Evolutionary conservation across 805 yeast genomes (phyloP), one percentile per base, ranked within the genome.

Genomic region (Candida hungchunana): DNA sequence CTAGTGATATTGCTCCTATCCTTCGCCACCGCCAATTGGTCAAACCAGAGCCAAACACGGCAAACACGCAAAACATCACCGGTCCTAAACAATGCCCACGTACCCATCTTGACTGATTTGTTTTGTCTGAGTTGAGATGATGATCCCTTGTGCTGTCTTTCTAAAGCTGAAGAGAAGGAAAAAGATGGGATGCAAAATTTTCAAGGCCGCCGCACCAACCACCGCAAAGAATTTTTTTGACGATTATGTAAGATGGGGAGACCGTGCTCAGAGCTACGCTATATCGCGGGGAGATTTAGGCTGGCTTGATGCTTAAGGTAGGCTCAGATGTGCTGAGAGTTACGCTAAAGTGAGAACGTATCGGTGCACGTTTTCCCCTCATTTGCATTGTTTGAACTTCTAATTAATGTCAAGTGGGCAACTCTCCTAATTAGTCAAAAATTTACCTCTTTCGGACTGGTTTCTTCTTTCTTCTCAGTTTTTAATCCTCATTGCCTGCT

Each of bases 31-130:
- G 12, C 24, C 9, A 21, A 21, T 21, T 21, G 24, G 12, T 9
- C 24, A 21, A 21, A 12, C 24, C 11, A 9, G 24, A 21, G 9
- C 12, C 24, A 21, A 21, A n/a, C n/a, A n/a, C n/a, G n/a, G n/a
- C n/a, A n/a, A 12, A 21, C 9, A 21, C 11, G 24, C 9, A 21
- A 9, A 21, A 6, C 25, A 19, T 29, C 23, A 8, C 23, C 15
- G 9, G 22, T 18, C 29, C 12, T 12, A 21, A 21, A 9, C 9
- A 9, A 25, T n/a, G 22, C 10, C 19, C 24, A 50, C 57, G 36
- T 42, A 52, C 57, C 57, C 57, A 52, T 52, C 51, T 52, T 52
- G 56, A 40, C 39, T 44, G 37, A 36, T 42, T 50, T 43, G 36
- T 22, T 17, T 14, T 27, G n/a, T 33, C 36, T 31, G 27, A 39